Evolutionary conservation across 2,329 filamentous ascomycete species (phyloP), one percentile per base, ranked within the genome.

Genomic region (Tolypocladium tropicale): DNA sequence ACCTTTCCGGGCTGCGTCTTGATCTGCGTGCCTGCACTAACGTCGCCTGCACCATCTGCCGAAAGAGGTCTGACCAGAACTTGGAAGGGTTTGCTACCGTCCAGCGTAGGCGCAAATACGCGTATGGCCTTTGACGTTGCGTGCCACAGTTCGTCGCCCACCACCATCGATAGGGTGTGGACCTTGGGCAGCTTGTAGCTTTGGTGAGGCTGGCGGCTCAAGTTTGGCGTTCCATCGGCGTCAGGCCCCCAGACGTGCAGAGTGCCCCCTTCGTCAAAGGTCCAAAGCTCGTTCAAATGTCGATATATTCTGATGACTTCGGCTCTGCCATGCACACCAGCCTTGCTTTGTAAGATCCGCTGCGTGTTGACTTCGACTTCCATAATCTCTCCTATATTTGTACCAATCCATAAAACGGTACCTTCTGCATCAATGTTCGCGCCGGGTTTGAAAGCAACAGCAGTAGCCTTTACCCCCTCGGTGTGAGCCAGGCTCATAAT

Each of bases 281-380:
- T 92, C 94, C 94, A 99, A 68, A 99, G 82, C 65, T 96, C 89
- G 62, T 90, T 90, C 59, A 84, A 86, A 69, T 95, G 88, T 41
- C 94, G 84, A 67, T 90, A 88, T 46, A 99, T 95, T 63, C 85
- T 90, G 60, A 89, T 82, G 53, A 99, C 81, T 62, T 95, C 89
- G 59, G 84, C 80, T 46, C 89, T 84, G 9, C 85, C 83, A 64
- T 97, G 94, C 2, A 89, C 88, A 53, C 78, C 84, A 2, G 81
- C 74, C 63, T 88, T 89, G 21, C 80, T 87, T 32, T 80, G 77
- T 16, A 89, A 77, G 50, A 96, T 78, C 37, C 80, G 83, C 65
- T 92, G 86, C 0, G 84, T 85, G 2, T 78, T 75, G 55, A 97
- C 82, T 68, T 99, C 92, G 49, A 95, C 81, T 72, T 99, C 94